phyloP scores from a whole-genome alignment of 116 monocot species.

The Thalassia testudinum region DNA sequence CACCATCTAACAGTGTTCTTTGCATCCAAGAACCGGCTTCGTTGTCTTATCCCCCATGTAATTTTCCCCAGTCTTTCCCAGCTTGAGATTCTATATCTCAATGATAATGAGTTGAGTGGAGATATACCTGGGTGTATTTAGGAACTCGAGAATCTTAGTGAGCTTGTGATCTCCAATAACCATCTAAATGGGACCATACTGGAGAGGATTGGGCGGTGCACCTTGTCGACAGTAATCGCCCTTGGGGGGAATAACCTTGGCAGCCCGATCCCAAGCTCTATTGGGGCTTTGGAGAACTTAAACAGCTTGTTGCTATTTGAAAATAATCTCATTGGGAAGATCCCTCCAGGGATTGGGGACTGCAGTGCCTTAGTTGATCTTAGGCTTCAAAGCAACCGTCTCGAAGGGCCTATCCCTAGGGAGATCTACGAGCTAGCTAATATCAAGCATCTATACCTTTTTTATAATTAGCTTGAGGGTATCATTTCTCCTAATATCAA shows the following conservation, averaged over 20 bases:
- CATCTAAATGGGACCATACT: conserved; percentile 32
- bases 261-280: conserved; percentile 23
- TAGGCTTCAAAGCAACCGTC: conserved; percentile 26
- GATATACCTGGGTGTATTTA: conserved; percentile 28
- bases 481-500: conserved; percentile 30
- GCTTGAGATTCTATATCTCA: conserved; percentile 24
- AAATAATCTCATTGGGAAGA: no score
- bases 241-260: conserved; percentile 38
- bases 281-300: no score
- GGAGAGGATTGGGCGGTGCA: conserved; percentile 16
- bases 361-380: conserved; percentile 33
- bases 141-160: conserved; percentile 7
- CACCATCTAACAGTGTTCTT: no score
- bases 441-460: conserved; percentile 29
- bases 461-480: conserved; percentile 32
- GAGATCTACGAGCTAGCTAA: conserved; percentile 30
- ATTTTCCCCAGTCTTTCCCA: conserved; percentile 10
- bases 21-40: no score
- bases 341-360: conserved; percentile 44
- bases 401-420: conserved; percentile 30
- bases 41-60: no score
- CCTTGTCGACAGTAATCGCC: conserved; percentile 10
- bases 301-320: no score
- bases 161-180: conserved; percentile 22
- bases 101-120: conserved; percentile 27